These are phyloP conservation scores for Trypanosoma lewisi DNA, from an alignment of 208 protist species.

Conservation along the genomic window DNA sequence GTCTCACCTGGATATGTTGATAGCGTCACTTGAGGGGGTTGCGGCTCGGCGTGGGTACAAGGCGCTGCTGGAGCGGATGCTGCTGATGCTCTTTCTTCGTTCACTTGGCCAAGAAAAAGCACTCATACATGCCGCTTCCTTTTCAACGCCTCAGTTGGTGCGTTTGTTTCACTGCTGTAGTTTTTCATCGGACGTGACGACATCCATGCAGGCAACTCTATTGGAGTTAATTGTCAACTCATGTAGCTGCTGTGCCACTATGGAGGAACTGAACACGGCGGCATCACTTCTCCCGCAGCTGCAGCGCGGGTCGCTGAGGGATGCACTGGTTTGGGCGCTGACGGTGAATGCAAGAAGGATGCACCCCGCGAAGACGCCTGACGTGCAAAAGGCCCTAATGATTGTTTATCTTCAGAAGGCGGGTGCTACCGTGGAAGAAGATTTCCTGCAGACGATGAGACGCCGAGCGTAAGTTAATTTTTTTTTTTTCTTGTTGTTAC, in stretches of 20 bases:
- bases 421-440: slow-evolving; percentile 30
- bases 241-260: slow-evolving; percentile 10
- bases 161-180: slow-evolving; percentile 20
- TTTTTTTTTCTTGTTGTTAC: too few relatives aligned
- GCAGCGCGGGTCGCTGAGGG: slow-evolving; percentile 14
- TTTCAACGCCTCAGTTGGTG: slow-evolving; percentile 23
- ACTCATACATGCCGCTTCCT: slow-evolving; percentile 28
- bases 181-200: slow-evolving; percentile 10
- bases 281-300: slow-evolving; percentile 45
- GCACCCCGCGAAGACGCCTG: slow-evolving; percentile 9
- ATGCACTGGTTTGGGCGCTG: slow-evolving; percentile 29
- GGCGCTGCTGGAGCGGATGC: slow-evolving; percentile 43
- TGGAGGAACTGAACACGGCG: slow-evolving; percentile 42
- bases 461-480: background rate
- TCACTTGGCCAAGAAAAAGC: slow-evolving; percentile 43
- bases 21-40: slow-evolving; percentile 40
- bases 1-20: slow-evolving; percentile 30
- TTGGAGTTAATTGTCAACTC: slow-evolving; percentile 34
- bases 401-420: slow-evolving; percentile 75
- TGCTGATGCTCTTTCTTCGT: slow-evolving; percentile 60
- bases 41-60: slow-evolving; percentile 17
- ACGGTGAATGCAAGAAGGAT: slow-evolving; percentile 24
- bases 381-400: slow-evolving; percentile 58
- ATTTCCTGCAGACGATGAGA: slow-evolving; percentile 41
- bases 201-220: slow-evolving; percentile 37